phyloP scores from a whole-genome alignment of 148 eudicot genomes.

The Persicaria tinctoria region DNA sequence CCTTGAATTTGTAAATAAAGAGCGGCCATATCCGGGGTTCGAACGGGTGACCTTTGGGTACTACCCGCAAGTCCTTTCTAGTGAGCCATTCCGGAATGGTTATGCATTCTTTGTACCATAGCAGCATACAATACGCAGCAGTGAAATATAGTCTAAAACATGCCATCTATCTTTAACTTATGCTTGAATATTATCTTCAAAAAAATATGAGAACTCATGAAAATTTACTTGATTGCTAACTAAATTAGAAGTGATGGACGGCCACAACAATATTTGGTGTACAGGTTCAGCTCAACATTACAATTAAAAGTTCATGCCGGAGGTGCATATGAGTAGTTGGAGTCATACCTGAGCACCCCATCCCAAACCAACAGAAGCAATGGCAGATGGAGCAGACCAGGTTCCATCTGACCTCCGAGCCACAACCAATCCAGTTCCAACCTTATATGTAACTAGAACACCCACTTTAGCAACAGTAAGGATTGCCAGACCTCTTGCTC shows the following conservation, averaged over 20 bases:
- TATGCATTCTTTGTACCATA: neutral
- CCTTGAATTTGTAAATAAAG: neutral
- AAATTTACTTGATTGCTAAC: neutral
- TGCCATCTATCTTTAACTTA: neutral
- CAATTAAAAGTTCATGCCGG: neutral
- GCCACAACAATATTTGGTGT: neutral
- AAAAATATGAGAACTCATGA: neutral
- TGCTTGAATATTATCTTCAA: neutral
- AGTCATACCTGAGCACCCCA: slow-evolving; percentile 95
- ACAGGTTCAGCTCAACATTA: neutral
- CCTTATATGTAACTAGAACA: slow-evolving; percentile 67
- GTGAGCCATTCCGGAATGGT: too few relatives aligned
- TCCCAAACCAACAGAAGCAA: slow-evolving; percentile 84
- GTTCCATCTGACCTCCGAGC: slow-evolving; percentile 92
- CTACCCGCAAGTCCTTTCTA: too few relatives aligned
- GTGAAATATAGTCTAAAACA: neutral
- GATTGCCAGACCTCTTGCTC: slow-evolving; percentile 92
- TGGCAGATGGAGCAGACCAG: slow-evolving; percentile 99
- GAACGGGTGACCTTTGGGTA: too few relatives aligned
- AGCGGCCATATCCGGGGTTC: too few relatives aligned
- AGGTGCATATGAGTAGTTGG: neutral
- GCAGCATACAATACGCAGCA: neutral
- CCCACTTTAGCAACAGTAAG: slow-evolving; percentile 94
- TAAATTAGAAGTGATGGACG: neutral
- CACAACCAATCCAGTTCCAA: slow-evolving; percentile 95